Base-by-base conservation (phyloP, 192 early-diverging fungal species). In the Fimicolochytrium jonesii region DNA sequence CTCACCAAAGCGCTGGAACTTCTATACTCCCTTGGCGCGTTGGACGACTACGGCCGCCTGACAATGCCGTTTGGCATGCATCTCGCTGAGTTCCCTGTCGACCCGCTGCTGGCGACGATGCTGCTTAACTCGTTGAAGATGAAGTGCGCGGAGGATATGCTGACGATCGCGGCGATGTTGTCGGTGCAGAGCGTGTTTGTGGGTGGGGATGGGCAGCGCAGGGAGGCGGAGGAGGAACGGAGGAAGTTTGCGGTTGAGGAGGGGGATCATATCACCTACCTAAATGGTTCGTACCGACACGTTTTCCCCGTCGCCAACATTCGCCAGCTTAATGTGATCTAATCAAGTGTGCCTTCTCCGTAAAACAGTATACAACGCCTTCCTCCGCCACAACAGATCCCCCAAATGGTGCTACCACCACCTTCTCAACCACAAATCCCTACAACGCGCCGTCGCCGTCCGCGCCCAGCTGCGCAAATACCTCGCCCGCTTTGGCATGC, bases 151-250 rank as follows among this genome's bases (percentile, higher is more conserved):
- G 81, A 90, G 47, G 91, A 93, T 41, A 81, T 88, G 10, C 63
- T 90, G 1, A 86, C 88, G 0, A 90, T 93, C 55, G 87, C 86
- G 17, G 89, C 91, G 0, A 87, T 91, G 84, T 45, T 91, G 28
- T 81, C 84, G 11, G 88, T 91, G 1, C 84, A 92, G 64, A 77
- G 61, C 37, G 62, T 72, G 4, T 79, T 77, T 47, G 56, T 74
- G 11, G 46, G 28, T 29, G 67, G 58, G 5, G 56, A 39, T 15
- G 70, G 67, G 67, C 35, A 71, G 68, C 34, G 47, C 36, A 1
- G 65, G 56, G 68, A 73, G 1, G 61, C 82, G 1, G 77, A 83
- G 28, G 80, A 83, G 22, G 78, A 83, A 50, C 77, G 79, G 57
- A 72, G 85, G 46, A 82, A 83, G 59, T 91, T 91, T 72, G 70